Percentiles rank a stretch among this genome's conserved stretches.
Conservation (phyloP, 768 basidiomycete species). For the Suillus alpinus region DNA sequence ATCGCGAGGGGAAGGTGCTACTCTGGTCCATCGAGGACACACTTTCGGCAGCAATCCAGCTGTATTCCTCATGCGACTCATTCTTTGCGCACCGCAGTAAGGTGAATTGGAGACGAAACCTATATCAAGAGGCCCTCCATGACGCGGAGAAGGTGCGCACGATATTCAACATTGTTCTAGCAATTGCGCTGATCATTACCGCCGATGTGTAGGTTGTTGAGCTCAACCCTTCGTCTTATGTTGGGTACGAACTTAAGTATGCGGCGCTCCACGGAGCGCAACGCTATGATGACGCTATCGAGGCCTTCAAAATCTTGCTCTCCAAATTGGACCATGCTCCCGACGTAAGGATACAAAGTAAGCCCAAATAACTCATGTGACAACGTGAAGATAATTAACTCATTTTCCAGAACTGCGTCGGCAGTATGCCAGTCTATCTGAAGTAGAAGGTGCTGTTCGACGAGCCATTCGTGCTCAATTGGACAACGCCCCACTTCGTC, state of each 20-base stretch:
- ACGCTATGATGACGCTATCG: neutral
- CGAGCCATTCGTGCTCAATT: neutral
- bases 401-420: neutral
- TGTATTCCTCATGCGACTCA: neutral
- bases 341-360: neutral
- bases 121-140: neutral
- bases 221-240: neutral
- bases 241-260: neutral
- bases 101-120: neutral
- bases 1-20: conserved; percentile 5
- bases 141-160: neutral
- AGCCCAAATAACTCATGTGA: neutral
- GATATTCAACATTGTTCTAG: neutral
- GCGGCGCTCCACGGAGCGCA: neutral
- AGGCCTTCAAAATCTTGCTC: neutral
- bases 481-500: neutral
- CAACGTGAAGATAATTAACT: neutral
- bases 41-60: neutral
- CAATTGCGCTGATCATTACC: neutral
- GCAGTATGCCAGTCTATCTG: neutral
- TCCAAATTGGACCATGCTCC: neutral
- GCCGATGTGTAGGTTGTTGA: neutral
- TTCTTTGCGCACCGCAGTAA: neutral
- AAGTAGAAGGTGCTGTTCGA: neutral
- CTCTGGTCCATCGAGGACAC: neutral